Base-by-base conservation (phyloP, 1,139 yeast species). In the Protomyces pachydermus region DNA sequence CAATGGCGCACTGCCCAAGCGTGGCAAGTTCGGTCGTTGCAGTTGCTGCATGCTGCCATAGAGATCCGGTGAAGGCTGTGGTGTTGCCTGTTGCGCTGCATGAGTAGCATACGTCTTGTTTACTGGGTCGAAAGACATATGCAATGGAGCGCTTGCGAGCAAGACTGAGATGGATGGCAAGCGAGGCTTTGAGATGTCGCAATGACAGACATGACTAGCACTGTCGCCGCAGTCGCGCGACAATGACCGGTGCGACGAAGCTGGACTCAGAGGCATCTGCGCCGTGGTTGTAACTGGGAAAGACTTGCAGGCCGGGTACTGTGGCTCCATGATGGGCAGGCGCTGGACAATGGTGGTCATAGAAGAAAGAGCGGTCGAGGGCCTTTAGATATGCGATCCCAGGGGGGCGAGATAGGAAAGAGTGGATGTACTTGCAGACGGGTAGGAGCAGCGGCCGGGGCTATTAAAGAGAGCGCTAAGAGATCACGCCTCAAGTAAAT, bases 11-110 rank as follows among this genome's bases (percentile, higher is more conserved):
- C 42, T 37, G 4, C 16, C 14, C 5, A 37, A 37, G 42, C 42
- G 42, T 9, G 42, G 42, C 42, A 37, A n/a, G 16, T 14, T 37
- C 4, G 42, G 42, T 3, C 42, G 42, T 28, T 28, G 32, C 32
- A 28, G 1, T 5, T 12, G 35, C 8, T 35, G 20, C 14, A 20
- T n/a, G 10, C 12, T 9, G 54, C 35, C 3, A 18, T 42, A 5
- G 25, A 50, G 56, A 52, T 58, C 53, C 52, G 54, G 18, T 51
- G 62, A 42, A 38, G 53, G 62, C 20, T 50, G 25, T 3, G 62
- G 62, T 9, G 62, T 58, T 8, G 48, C 39, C n/a, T 57, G 55
- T 38, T 51, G 62, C 32, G 35, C 56, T 58, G 20, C 28, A 34
- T 42, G 28, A 23, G 12, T n/a, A 20, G 34, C 32, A 38, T 35